Evolutionary conservation across 2,329 filamentous ascomycete genomes (phyloP).

Genomic region (Xenosphaeropsis pyriputrescens): DNA sequence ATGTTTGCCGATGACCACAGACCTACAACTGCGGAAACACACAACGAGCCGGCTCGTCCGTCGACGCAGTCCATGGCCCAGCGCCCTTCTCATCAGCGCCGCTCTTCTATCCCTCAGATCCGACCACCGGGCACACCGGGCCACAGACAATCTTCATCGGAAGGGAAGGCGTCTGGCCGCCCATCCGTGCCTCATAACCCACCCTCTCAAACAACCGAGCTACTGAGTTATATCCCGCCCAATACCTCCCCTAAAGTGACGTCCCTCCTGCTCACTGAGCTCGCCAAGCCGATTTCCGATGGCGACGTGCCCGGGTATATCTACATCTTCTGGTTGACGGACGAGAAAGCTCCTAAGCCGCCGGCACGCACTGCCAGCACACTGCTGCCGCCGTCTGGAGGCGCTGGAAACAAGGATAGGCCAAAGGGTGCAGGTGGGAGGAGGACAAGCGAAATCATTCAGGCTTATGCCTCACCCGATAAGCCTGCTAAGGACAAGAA

Average conservation of each 20-base stretch:
- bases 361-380: conserved; percentile 44
- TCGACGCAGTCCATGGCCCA: conserved; percentile 4
- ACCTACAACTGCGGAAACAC: not conserved
- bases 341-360: conserved; percentile 37
- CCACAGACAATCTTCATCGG: conserved; percentile 1
- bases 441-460: conserved; percentile 38
- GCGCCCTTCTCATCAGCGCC: conserved; percentile 5
- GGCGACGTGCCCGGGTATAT: conserved; percentile 81
- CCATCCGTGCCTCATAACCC: conserved; percentile 13
- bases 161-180: conserved; percentile 5
- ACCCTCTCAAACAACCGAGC: conserved; percentile 22
- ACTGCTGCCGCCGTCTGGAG: conserved; percentile 35
- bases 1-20: conserved; percentile 12
- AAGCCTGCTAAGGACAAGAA: conserved; percentile 30
- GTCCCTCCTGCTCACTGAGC: conserved; percentile 58
- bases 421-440: conserved; percentile 21
- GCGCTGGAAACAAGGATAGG: conserved; percentile 6
- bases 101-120: conserved; percentile 3
- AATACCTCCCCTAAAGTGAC: conserved; percentile 51
- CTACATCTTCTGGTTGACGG: conserved; percentile 96
- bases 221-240: conserved; percentile 56
- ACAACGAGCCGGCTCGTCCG: conserved; percentile 10
- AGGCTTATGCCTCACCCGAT: conserved; percentile 26
- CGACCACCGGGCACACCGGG: conserved; percentile 1
- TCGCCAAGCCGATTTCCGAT: conserved; percentile 59